phyloP scores from a whole-genome alignment of 192 early-diverging fungal species.

The Funneliformis geosporum region DNA sequence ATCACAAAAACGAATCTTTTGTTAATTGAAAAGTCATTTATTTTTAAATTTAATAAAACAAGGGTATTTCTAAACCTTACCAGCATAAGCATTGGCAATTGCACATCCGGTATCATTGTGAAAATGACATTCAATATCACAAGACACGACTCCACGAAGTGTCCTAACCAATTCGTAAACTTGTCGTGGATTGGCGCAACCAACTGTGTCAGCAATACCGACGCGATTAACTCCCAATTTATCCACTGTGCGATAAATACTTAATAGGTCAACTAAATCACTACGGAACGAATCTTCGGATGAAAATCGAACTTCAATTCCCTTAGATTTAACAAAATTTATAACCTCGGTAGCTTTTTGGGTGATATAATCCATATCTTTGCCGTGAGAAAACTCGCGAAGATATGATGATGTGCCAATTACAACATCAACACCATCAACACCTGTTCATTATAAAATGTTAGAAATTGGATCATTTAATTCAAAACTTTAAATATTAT shows the following conservation, averaged over 20 bases:
- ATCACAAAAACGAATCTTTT: slow-evolving; percentile 23
- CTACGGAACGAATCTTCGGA: slow-evolving; percentile 98
- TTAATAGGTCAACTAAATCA: slow-evolving; percentile 95
- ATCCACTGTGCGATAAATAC: slow-evolving; percentile 95
- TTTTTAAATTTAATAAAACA: not conserved
- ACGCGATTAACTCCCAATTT: slow-evolving; percentile 98
- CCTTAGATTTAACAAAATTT: slow-evolving; percentile 92
- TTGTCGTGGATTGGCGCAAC: slow-evolving; percentile 97
- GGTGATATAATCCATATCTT: slow-evolving; percentile 98
- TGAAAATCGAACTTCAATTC: slow-evolving; percentile 96
- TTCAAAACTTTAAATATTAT: not conserved
- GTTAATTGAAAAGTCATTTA: not conserved
- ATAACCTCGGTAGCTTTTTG: slow-evolving; percentile 96
- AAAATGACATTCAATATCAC: slow-evolving; percentile 99
- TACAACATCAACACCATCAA: slow-evolving; percentile 96
- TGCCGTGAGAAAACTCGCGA: slow-evolving; percentile 98
- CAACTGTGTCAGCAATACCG: slow-evolving; percentile 98
- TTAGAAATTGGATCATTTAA: not conserved
- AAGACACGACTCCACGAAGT: slow-evolving; percentile 89
- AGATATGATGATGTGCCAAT: slow-evolving; percentile 97
- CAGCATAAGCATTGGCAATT: slow-evolving; percentile 95
- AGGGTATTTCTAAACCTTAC: slow-evolving; percentile 33
- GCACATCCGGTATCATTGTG: slow-evolving; percentile 99
- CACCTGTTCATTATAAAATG: slow-evolving; percentile 46
- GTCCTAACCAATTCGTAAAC: slow-evolving; percentile 98